Percentiles rank a stretch among this genome's conserved stretches.
Evolutionary conservation across 345 rosid species (phyloP).

Genomic region (Heritiera littoralis): DNA sequence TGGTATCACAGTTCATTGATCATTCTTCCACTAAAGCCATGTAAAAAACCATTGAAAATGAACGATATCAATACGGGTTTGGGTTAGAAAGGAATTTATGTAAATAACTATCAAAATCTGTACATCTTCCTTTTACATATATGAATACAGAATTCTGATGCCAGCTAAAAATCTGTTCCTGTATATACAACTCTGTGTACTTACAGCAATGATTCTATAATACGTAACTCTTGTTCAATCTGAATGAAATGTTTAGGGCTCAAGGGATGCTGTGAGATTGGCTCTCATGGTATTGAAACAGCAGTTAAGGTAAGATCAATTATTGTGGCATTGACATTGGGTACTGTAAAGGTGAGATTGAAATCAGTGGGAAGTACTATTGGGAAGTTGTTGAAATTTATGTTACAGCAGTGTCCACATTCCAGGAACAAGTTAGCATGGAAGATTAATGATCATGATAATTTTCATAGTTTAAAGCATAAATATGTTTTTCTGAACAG

Average conservation of each 20-base stretch:
- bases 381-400: neutral
- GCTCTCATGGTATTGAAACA: too few relatives aligned
- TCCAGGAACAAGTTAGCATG: neutral
- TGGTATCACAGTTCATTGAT: neutral
- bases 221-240: too few relatives aligned
- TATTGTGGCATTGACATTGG: too few relatives aligned
- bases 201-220: too few relatives aligned
- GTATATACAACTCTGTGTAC: too few relatives aligned
- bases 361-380: neutral
- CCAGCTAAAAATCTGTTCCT: neutral
- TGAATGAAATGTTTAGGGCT: too few relatives aligned
- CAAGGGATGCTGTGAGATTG: too few relatives aligned
- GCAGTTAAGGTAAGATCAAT: too few relatives aligned
- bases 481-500: neutral
- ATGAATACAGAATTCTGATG: neutral
- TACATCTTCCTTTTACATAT: too few relatives aligned
- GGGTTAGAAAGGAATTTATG: slow-evolving; percentile 11
- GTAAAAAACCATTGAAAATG: neutral
- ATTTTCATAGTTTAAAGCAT: neutral
- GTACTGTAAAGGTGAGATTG: too few relatives aligned
- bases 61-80: neutral
- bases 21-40: slow-evolving; percentile 5
- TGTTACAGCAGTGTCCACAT: neutral
- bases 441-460: neutral
- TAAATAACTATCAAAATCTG: neutral